These are phyloP conservation scores for Sphaerulina vaccinii DNA, from an alignment of 2,329 filamentous ascomycete genomes.

Conservation along the genomic window DNA sequence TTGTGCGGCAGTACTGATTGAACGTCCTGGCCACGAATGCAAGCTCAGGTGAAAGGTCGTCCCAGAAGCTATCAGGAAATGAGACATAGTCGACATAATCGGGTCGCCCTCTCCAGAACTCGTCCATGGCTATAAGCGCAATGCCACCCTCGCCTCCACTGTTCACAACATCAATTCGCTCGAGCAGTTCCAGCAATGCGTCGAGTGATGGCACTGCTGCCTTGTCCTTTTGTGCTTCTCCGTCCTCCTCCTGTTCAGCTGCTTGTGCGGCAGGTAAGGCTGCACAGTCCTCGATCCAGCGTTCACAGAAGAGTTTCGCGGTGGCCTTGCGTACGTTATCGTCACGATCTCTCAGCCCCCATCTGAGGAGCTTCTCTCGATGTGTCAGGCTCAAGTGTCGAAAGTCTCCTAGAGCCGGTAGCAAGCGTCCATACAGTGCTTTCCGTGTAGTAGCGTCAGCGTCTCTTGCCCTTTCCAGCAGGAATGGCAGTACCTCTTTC, in stretches of 20 bases:
- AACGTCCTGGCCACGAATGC: slow-evolving; percentile 89
- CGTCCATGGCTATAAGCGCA: slow-evolving; percentile 88
- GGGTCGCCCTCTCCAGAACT: slow-evolving; percentile 91
- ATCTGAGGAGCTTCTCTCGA: slow-evolving; percentile 90
- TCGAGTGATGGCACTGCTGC: slow-evolving; percentile 69
- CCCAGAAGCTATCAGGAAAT: slow-evolving; percentile 72
- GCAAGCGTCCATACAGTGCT: slow-evolving; percentile 79
- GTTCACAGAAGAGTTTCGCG: slow-evolving; percentile 82
- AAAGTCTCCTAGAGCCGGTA: slow-evolving; percentile 91
- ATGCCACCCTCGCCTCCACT: slow-evolving; percentile 87
- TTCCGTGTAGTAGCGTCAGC: slow-evolving; percentile 80
- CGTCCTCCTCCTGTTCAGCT: slow-evolving; percentile 54
- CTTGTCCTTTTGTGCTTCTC: slow-evolving; percentile 44
- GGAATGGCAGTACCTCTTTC: slow-evolving; percentile 75
- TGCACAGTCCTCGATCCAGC: slow-evolving; percentile 97
- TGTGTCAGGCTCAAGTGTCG: slow-evolving; percentile 88
- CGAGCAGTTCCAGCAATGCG: slow-evolving; percentile 84
- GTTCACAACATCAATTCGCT: slow-evolving; percentile 90
- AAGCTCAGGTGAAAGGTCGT: slow-evolving; percentile 77
- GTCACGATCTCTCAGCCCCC: slow-evolving; percentile 91
- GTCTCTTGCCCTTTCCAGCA: slow-evolving; percentile 88
- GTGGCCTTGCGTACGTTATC: slow-evolving; percentile 92
- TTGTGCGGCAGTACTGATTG: slow-evolving; percentile 83
- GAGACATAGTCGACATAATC: slow-evolving; percentile 72
- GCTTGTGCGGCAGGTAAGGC: slow-evolving; percentile 61